Conservation (phyloP, 305 asterid species). For the Stenogyne calaminthoides region DNA sequence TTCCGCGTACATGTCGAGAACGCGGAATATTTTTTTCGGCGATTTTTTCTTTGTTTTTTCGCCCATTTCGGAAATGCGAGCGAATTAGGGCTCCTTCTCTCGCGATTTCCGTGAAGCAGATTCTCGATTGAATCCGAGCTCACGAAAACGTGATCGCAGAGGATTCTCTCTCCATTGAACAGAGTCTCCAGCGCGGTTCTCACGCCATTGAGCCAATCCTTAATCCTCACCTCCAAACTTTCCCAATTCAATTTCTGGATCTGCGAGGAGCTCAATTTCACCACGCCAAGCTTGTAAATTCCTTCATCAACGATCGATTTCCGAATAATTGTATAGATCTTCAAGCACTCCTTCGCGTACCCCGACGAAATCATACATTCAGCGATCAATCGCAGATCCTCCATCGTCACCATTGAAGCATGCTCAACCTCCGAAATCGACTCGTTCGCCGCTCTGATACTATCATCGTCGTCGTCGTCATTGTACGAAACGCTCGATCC, state of each 20-base stretch:
- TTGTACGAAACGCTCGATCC: conserved; percentile 55
- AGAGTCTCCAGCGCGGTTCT: conserved; percentile 56
- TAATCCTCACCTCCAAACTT: conserved; percentile 46
- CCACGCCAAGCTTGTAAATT: conserved; percentile 79
- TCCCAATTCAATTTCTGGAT: conserved; percentile 76
- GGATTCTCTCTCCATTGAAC: conserved; percentile 76
- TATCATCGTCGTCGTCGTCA: conserved; percentile 47
- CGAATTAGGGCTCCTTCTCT: conserved; percentile 61
- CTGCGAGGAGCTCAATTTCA: conserved; percentile 47
- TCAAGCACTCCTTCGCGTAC: conserved; percentile 67
- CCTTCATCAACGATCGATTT: conserved; percentile 89
- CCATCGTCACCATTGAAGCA: conserved; percentile 52
- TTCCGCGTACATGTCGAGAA: conserved; percentile 79
- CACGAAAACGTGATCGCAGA: conserved; percentile 74
- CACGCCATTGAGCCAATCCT: conserved; percentile 67
- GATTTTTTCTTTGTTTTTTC: conserved; percentile 49
- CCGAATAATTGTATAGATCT: conserved; percentile 63
- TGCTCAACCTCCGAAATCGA: conserved; percentile 62
- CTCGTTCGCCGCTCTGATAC: conserved; percentile 28
- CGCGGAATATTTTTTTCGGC: conserved; percentile 60
- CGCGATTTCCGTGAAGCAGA: conserved; percentile 63
- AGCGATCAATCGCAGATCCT: conserved; percentile 63
- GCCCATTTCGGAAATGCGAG: conserved; percentile 74
- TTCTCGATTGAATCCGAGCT: conserved; percentile 62
- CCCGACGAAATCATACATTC: conserved; percentile 91